Evolutionary conservation across 805 yeast species (phyloP), one percentile per base, ranked within the genome.

Genomic region (Scheffersomyces lignosus): DNA sequence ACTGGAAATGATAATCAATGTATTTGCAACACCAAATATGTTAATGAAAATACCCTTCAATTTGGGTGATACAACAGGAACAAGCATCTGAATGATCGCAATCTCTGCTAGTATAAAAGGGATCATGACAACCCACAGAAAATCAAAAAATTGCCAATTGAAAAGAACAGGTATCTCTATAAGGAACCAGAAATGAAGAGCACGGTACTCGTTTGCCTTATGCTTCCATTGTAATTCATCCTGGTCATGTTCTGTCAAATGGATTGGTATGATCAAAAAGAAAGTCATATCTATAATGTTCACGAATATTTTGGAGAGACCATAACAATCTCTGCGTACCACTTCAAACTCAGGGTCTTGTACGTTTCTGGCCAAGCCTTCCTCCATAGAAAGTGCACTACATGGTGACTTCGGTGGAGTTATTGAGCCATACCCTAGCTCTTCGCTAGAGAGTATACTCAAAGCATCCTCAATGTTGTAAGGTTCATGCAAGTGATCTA

Each of bases 1-100:
- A 9, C 48, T 33, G 2, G 67, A 52, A 4, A 62, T 49, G 5
- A 63, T 34, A 4, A 61, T 15, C 13, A 63, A 42, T 6, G 66
- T 60, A 25, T 41, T 51, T 8, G 40, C 10, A 2, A 63, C 44
- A 1, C 67, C 63, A 2, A 51, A 7, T 2, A 37, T n/a, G 30
- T 48, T 45, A 14, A 45, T 30, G 13, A 40, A n/a, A 33, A 33
- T 12, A 24, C 29, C 15, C 22, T 16, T 10, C 33, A 33, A 4
- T 15, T 37, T n/a, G 13, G 18, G 27, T 22, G 29, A 14, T 4
- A 44, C 23, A 3, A 24, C n/a, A 6, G 26, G 37, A 4, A 34
- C 18, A 5, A 34, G 29, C 17, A 29, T 25, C 22, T 30, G 29
- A 3, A 34, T 28, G 2, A 41, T 5, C 7, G 38, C 18, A 3